Conservation (phyloP, 2,329 filamentous ascomycete species). For the Trichoderma cornu-damae region DNA sequence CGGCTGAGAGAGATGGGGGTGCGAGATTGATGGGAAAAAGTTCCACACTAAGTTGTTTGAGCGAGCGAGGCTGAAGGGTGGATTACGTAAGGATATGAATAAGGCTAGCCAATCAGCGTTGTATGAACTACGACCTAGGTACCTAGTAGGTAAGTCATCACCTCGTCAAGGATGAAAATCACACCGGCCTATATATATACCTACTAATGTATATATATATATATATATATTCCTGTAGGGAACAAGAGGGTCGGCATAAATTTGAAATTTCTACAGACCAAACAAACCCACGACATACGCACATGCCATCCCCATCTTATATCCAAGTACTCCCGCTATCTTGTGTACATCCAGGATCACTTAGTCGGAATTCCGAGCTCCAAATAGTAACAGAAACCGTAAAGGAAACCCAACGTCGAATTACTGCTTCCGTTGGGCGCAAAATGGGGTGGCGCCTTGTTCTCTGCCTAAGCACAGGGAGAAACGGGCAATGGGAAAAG, state of each 20-base stretch:
- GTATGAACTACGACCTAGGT: neutral
- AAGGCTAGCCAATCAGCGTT: constrained; percentile 2
- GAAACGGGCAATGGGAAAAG: too few relatives aligned
- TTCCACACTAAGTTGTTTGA: too few relatives aligned
- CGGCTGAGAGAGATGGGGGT: neutral
- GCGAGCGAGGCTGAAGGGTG: neutral
- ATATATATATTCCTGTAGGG: constrained; percentile 32
- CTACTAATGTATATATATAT: neutral
- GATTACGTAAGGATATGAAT: neutral
- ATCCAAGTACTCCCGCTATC: too few relatives aligned
- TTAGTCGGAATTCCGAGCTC: too few relatives aligned
- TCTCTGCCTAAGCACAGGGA: too few relatives aligned
- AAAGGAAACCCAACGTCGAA: constrained; percentile 9
- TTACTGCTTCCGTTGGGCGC: neutral
- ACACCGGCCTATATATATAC: constrained; percentile 38
- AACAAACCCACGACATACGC: too few relatives aligned
- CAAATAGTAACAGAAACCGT: too few relatives aligned
- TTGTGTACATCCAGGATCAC: neutral
- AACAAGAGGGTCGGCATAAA: constrained; percentile 49
- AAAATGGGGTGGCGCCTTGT: too few relatives aligned
- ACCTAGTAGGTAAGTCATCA: constrained; percentile 56
- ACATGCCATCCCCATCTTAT: too few relatives aligned
- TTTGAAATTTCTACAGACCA: too few relatives aligned
- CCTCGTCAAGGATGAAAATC: constrained; percentile 65
- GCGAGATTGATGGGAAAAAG: neutral